Percentiles rank a stretch among this genome's conserved stretches.
Evolutionary conservation across 192 early-diverging fungal genomes (phyloP).

Genomic region (Kickxella alabastrina): DNA sequence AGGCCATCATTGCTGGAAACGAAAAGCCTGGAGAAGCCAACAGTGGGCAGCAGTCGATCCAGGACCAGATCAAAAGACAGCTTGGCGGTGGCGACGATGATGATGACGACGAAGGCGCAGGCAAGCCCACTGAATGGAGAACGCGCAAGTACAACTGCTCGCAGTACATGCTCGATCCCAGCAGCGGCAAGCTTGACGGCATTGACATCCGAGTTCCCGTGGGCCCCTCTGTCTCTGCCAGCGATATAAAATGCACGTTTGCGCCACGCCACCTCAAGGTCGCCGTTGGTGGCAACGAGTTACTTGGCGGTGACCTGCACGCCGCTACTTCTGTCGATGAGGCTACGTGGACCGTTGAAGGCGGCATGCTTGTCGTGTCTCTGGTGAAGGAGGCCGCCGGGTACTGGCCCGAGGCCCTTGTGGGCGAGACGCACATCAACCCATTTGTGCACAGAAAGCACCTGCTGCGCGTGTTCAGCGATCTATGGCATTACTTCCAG

Average conservation of each 20-base stretch:
- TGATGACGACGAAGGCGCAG: no score
- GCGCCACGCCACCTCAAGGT: constrained; percentile 19
- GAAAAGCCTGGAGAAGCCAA: constrained; percentile 2
- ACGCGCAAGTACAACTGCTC: constrained; percentile 35
- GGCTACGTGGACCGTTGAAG: constrained; percentile 37
- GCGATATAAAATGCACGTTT: constrained; percentile 24
- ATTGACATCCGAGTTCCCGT: constrained; percentile 39
- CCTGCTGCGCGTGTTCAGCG: constrained; percentile 25
- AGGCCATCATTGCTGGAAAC: constrained; percentile 57
- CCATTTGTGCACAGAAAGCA: constrained; percentile 31
- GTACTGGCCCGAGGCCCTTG: constrained; percentile 29
- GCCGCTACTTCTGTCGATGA: constrained; percentile 15
- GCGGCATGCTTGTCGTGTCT: constrained; percentile 18
- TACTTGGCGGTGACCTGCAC: constrained; percentile 35
- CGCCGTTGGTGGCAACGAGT: constrained; percentile 6
- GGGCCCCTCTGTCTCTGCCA: constrained; percentile 1
- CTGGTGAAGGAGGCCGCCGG: constrained; percentile 29
- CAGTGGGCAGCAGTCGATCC: constrained; percentile 9
- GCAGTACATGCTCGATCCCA: constrained; percentile 29
- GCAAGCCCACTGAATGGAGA: constrained; percentile 18
- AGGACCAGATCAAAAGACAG: constrained; percentile 36
- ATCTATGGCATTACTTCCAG: constrained; percentile 49
- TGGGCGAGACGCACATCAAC: constrained; percentile 29
- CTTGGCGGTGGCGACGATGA: constrained; percentile 16
- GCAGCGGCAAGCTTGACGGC: constrained; percentile 18